These are phyloP conservation scores for Colletotrichum echinochloae DNA, from an alignment of 2,329 filamentous ascomycete species.

Conservation along the genomic window DNA sequence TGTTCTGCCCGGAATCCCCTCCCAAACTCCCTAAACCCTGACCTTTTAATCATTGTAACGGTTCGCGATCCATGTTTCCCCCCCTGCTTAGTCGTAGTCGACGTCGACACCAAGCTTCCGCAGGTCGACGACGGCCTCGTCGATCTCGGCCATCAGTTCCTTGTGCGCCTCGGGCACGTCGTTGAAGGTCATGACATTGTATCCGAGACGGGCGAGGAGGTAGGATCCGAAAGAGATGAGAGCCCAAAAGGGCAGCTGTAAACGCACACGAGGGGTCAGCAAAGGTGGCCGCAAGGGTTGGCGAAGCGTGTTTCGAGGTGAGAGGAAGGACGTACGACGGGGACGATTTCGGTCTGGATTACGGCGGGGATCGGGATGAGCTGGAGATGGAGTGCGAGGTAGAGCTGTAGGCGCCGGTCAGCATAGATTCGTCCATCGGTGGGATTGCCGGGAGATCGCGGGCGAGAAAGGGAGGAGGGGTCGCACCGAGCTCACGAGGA, in stretches of 20 bases:
- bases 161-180: conserved; percentile 91
- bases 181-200: conserved; percentile 95
- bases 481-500: conserved; percentile 88
- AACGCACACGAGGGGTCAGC: conserved; percentile 18
- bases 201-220: conserved; percentile 90
- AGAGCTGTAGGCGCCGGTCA: conserved; percentile 71
- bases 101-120: conserved; percentile 81
- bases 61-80: background rate
- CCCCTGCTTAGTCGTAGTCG: conserved; percentile 64
- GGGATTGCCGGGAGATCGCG: background rate
- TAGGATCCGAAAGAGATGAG: conserved; percentile 92
- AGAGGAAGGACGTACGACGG: conserved; percentile 74
- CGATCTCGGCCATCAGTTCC: conserved; percentile 88
- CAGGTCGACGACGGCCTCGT: conserved; percentile 80
- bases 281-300: conserved; percentile 2
- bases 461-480: conserved; percentile 13
- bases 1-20: background rate
- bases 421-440: conserved; percentile 12
- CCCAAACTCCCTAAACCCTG: conserved; percentile 5
- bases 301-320: background rate
- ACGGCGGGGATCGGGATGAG: conserved; percentile 83
- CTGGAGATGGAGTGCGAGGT: conserved; percentile 86
- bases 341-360: conserved; percentile 87
- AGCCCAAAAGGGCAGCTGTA: conserved; percentile 92
- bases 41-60: background rate